phyloP scores from a whole-genome alignment of 306 rosid species.

The Clitoria ternatea region DNA sequence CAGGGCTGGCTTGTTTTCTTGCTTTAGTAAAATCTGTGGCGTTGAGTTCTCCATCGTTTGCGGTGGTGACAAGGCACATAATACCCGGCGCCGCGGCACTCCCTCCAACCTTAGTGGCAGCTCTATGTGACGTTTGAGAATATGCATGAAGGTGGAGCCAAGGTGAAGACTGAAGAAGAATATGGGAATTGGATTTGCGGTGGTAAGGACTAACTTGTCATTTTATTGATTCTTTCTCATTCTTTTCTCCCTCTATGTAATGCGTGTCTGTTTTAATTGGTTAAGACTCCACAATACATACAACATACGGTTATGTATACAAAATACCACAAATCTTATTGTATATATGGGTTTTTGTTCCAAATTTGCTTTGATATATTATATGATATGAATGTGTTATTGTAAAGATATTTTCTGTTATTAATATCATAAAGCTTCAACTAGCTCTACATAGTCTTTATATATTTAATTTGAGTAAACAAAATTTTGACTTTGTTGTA shows the following conservation, averaged over 20 bases:
- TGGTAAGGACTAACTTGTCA: background rate
- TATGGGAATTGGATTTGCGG: background rate
- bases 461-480: too few species aligned
- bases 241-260: background rate
- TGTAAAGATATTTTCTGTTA: too few species aligned
- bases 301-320: background rate
- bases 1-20: slow-evolving; percentile 52
- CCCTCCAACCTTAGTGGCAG: slow-evolving; percentile 56
- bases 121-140: slow-evolving; percentile 9
- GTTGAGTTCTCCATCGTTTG: slow-evolving; percentile 68
- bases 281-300: slow-evolving; percentile 3
- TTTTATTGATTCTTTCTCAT: slow-evolving; percentile 10
- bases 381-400: too few species aligned
- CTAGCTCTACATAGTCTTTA: too few species aligned
- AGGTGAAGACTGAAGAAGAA: background rate
- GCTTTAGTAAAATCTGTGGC: slow-evolving; percentile 82
- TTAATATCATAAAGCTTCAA: too few species aligned
- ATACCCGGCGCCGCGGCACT: slow-evolving; percentile 33
- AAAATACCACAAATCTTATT: background rate
- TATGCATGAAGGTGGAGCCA: background rate
- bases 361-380: background rate
- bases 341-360: background rate
- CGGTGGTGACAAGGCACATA: slow-evolving; percentile 39
- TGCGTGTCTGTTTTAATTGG: background rate
- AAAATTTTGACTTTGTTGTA: too few species aligned